These are phyloP conservation scores for Furcasterigmium sp. DNA, from an alignment of 2,329 filamentous ascomycete genomes.

Conservation along the genomic window DNA sequence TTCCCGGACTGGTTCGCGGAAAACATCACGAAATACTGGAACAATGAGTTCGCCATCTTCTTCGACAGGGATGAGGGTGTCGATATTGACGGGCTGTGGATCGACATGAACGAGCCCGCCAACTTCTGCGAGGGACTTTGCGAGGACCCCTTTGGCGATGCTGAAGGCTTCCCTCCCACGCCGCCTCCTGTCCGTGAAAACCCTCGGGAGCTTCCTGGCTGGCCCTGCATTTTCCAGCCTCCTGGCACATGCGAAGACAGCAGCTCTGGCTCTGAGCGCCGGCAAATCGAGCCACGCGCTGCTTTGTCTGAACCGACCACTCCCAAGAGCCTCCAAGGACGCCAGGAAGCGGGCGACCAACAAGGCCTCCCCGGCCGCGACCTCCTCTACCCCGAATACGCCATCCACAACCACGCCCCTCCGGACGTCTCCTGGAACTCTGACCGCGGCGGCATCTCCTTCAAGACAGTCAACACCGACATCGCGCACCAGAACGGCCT, in stretches of 20 bases:
- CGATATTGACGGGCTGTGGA: slow-evolving; percentile 75
- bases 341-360: slow-evolving; percentile 31
- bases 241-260: background rate
- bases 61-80: slow-evolving; percentile 61
- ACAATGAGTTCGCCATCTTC: slow-evolving; percentile 58
- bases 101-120: slow-evolving; percentile 56
- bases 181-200: slow-evolving; percentile 58
- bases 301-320: slow-evolving; percentile 49
- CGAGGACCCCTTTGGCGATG: slow-evolving; percentile 33
- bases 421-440: slow-evolving; percentile 7
- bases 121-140: slow-evolving; percentile 21
- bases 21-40: slow-evolving; percentile 64
- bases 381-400: slow-evolving; percentile 13
- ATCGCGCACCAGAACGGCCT: slow-evolving; percentile 63
- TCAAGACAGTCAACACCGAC: slow-evolving; percentile 61
- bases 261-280: slow-evolving; percentile 9
- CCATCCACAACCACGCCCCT: slow-evolving; percentile 11
- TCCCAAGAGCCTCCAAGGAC: background rate
- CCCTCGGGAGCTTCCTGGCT: slow-evolving; percentile 59
- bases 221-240: background rate
- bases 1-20: slow-evolving; percentile 75
- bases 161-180: slow-evolving; percentile 48
- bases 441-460: slow-evolving; percentile 35
- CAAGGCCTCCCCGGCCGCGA: slow-evolving; percentile 14
- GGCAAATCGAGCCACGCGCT: slow-evolving; percentile 62